Conservation (phyloP, 1,284 basidiomycete species). For the Meripilus lineatus region DNA sequence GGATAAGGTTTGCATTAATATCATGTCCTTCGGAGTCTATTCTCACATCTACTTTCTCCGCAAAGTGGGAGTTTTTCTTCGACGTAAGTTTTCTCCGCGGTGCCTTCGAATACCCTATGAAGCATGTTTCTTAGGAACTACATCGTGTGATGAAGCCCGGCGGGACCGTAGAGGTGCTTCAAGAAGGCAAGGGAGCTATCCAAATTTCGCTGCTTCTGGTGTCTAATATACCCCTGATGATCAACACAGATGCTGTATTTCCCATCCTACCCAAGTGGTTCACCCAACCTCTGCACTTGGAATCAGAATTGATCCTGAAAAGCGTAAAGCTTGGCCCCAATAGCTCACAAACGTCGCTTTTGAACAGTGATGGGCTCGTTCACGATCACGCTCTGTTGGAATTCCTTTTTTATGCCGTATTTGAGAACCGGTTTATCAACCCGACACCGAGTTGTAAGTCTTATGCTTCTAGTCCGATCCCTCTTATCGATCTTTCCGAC, state of each 20-base stretch:
- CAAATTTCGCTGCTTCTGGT: not conserved
- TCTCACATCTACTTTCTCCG: not conserved
- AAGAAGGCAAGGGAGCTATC: constrained; percentile 46
- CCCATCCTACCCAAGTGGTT: constrained; percentile 25
- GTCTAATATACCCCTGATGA: not conserved
- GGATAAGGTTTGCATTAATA: constrained; percentile 17
- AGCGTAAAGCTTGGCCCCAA: too few species aligned
- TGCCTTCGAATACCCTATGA: not conserved
- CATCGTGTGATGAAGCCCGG: constrained; percentile 57
- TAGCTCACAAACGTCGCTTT: too few species aligned
- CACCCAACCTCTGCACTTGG: constrained; percentile 18
- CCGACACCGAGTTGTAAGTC: constrained; percentile 21
- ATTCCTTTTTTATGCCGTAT: constrained; percentile 24
- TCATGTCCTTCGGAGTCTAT: constrained; percentile 5
- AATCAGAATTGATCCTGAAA: too few species aligned
- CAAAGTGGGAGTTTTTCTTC: constrained; percentile 61
- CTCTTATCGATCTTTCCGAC: not conserved
- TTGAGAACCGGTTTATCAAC: constrained; percentile 26
- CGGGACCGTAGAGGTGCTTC: constrained; percentile 58
- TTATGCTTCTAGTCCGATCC: not conserved
- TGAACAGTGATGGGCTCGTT: too few species aligned
- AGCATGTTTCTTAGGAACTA: constrained; percentile 46
- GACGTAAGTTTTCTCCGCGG: constrained; percentile 38
- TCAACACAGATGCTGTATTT: constrained; percentile 24
- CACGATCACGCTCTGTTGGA: constrained; percentile 25